Base-by-base conservation (phyloP, 495 filamentous ascomycete species). In the Penicillium egyptiacum region DNA sequence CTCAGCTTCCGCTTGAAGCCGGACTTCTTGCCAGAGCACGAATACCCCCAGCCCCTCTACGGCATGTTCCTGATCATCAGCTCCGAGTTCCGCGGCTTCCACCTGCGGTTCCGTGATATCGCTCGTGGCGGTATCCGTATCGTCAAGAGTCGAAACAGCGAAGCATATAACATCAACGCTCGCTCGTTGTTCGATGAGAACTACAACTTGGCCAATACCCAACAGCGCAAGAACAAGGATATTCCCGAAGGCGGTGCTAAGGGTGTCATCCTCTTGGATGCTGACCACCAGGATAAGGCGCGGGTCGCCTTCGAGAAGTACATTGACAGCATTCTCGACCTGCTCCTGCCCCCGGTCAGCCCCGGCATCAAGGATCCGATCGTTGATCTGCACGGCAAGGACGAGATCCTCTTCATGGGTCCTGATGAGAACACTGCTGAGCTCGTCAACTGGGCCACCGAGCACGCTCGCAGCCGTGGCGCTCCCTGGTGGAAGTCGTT, bases 401-500 rank as follows among this genome's bases (percentile, higher is more conserved):
- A 94, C 63, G 94, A 98, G 70, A 98, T 98, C 56, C 78, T 98
- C 7, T 98, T 98, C 77, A 88, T 98, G 91, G 94, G 94, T 22
- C 94, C 94, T 2, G 94, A 98, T 62, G 94, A 98, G 85, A 98
- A 98, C 75, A 98, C 94, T 5, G 94, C 94, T 31, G 91, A 96
- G 64, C 81, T 98, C 46, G 94, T 98, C 35, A 87, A 98, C 73
- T 98, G 94, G 94, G 94, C 94, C 26, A 98, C 94, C 4, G 90
- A 92, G 71, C 94, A 98, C 71, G 95, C 94, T 56, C 83, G 90
- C 35, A 79, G 75, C 61, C 85, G 94, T 59, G 92, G 92, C 51
- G 95, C 95, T 23, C 90, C 90, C 23, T 98, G 93, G 92, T 98
- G 94, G 94, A 98, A 98, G 78, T 98, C 95, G 0, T 98, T 98